phyloP scores from a whole-genome alignment of 2,329 filamentous ascomycete species.

The Alternaria triticina region DNA sequence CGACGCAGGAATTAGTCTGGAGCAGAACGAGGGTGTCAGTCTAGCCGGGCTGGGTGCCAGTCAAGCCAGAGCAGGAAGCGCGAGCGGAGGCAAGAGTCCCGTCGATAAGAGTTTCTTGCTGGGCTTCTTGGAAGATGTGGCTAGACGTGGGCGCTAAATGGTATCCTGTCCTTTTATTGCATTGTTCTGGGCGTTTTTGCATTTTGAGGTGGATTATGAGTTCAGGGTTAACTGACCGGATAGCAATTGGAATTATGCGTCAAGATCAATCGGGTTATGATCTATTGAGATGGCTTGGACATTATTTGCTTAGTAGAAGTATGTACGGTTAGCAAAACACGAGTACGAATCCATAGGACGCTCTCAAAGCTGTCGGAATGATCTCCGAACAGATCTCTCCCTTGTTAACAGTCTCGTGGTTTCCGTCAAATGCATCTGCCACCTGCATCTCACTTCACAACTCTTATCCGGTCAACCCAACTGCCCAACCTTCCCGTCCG shows the following conservation, averaged over 20 bases:
- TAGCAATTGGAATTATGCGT: neutral
- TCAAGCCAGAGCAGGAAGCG: conserved; percentile 7
- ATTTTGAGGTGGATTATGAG: neutral
- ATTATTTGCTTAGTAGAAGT: neutral
- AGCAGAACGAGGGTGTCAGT: neutral
- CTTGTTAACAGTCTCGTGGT: neutral
- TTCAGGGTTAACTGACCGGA: neutral
- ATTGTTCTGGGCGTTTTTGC: neutral
- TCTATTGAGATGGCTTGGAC: neutral
- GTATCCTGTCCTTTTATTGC: neutral
- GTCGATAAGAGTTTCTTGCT: conserved; percentile 79
- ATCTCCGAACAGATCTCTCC: neutral
- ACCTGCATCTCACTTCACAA: neutral
- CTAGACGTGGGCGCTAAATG: conserved; percentile 34
- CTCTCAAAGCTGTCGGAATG: neutral
- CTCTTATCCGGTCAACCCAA: neutral
- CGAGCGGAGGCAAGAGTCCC: conserved; percentile 50
- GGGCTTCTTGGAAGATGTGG: conserved; percentile 70
- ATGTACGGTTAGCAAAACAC: neutral
- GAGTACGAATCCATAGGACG: neutral
- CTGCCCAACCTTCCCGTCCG: neutral
- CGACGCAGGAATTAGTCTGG: neutral
- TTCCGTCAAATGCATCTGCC: neutral
- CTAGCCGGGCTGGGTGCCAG: neutral
- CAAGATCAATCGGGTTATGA: neutral